phyloP scores from a whole-genome alignment of 2,329 filamentous ascomycete genomes.

The Ceratocystis huliohia region DNA sequence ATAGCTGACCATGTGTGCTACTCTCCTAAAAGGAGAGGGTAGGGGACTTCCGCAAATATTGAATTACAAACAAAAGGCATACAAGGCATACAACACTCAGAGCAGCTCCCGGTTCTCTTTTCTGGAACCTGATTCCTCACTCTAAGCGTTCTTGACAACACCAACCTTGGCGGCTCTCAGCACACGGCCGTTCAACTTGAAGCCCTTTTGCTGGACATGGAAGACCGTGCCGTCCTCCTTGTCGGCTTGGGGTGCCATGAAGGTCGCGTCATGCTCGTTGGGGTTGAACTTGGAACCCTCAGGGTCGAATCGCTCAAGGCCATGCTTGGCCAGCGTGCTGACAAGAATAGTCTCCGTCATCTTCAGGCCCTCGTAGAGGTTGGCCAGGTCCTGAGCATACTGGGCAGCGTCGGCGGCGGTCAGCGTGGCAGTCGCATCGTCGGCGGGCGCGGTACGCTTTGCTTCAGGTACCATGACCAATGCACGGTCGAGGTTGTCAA shows the following conservation, averaged over 20 bases:
- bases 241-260: constrained; percentile 75
- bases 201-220: constrained; percentile 89
- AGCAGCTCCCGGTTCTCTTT: neutral
- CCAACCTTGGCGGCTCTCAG: constrained; percentile 90
- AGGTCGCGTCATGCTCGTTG: constrained; percentile 91
- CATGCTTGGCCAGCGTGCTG: constrained; percentile 82
- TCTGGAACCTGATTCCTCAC: neutral
- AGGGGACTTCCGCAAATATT: too few relatives aligned
- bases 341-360: constrained; percentile 91
- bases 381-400: constrained; percentile 57
- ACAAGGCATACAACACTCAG: neutral
- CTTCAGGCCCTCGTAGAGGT: constrained; percentile 77
- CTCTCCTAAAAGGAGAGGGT: neutral
- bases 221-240: constrained; percentile 89
- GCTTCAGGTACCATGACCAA: constrained; percentile 64
- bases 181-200: constrained; percentile 80
- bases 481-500: constrained; percentile 95
- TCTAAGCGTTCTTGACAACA: constrained; percentile 69
- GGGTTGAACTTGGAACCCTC: constrained; percentile 82
- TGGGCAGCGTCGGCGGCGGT: constrained; percentile 27
- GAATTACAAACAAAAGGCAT: neutral
- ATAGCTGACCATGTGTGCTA: neutral
- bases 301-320: constrained; percentile 79
- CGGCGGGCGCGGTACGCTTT: constrained; percentile 32
- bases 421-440: constrained; percentile 29